These are phyloP conservation scores for Pestalotiopsis sp. DNA, from an alignment of 2,329 filamentous ascomycete genomes.

Conservation along the genomic window DNA sequence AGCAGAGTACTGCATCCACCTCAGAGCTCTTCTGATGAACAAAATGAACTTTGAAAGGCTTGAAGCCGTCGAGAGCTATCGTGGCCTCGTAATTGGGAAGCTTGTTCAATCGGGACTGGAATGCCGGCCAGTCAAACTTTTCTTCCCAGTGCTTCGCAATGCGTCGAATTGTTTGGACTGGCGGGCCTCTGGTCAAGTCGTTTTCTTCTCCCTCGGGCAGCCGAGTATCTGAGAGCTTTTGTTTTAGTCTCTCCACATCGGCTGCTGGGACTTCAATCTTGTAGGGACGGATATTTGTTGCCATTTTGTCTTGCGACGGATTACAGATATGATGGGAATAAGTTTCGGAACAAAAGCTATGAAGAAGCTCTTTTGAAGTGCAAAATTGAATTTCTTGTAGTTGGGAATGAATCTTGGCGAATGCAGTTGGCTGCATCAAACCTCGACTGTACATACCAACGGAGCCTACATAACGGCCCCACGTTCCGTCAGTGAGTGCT, in stretches of 20 bases:
- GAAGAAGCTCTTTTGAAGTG: neutral
- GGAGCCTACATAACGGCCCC: no score
- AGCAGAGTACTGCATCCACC: constrained; percentile 10
- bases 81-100: neutral
- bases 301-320: neutral
- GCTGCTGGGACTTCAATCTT: neutral
- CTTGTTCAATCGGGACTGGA: neutral
- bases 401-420: no score
- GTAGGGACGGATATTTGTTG: neutral
- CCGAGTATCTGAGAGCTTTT: neutral
- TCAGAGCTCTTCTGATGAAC: neutral
- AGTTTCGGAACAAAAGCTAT: neutral
- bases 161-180: neutral
- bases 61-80: neutral
- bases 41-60: neutral
- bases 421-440: no score
- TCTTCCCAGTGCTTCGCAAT: neutral
- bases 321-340: neutral
- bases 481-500: no score
- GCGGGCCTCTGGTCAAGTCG: neutral
- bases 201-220: neutral
- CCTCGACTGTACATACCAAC: no score
- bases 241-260: neutral
- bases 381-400: neutral
- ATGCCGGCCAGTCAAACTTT: neutral